These are phyloP conservation scores for Penicillium concentricum DNA, from an alignment of 2,329 filamentous ascomycete species.

Conservation along the genomic window DNA sequence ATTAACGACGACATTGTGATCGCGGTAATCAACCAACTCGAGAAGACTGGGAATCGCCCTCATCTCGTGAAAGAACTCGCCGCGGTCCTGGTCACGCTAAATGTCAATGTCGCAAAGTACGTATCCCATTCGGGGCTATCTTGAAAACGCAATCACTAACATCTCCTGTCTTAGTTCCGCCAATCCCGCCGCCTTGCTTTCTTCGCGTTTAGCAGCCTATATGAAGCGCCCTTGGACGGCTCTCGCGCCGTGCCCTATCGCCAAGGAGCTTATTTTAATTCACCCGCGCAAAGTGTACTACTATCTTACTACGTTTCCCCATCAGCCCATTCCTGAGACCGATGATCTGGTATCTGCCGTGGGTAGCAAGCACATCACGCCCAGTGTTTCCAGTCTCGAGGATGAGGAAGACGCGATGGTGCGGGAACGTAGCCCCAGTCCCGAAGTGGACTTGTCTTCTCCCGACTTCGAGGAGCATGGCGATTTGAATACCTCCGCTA, in stretches of 20 bases:
- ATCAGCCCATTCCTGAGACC: constrained; percentile 73
- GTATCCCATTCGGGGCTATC: constrained; percentile 39
- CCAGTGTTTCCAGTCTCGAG: constrained; percentile 73
- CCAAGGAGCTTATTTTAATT: constrained; percentile 87
- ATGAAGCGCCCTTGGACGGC: constrained; percentile 83
- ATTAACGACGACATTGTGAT: constrained; percentile 96
- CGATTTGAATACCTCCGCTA: constrained; percentile 53
- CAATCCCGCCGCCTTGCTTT: constrained; percentile 92
- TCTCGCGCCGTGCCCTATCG: constrained; percentile 77
- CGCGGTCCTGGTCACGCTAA: constrained; percentile 69
- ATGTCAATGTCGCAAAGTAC: constrained; percentile 88
- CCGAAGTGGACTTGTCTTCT: constrained; percentile 86
- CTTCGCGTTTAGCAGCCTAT: constrained; percentile 84
- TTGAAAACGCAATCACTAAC: constrained; percentile 19
- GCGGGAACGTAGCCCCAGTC: constrained; percentile 73
- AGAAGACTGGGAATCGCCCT: constrained; percentile 86
- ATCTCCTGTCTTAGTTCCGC: constrained; percentile 66
- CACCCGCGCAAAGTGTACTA: constrained; percentile 96
- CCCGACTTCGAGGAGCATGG: constrained; percentile 77
- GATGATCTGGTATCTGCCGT: constrained; percentile 52
- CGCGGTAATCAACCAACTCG: constrained; percentile 80
- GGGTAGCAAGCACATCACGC: constrained; percentile 69
- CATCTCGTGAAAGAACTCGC: constrained; percentile 94
- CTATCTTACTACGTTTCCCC: constrained; percentile 85
- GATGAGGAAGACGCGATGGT: constrained; percentile 65